Evolutionary conservation across 2,329 filamentous ascomycete species (phyloP), one percentile per base, ranked within the genome.

Genomic region (Pseudocercospora crystallina): DNA sequence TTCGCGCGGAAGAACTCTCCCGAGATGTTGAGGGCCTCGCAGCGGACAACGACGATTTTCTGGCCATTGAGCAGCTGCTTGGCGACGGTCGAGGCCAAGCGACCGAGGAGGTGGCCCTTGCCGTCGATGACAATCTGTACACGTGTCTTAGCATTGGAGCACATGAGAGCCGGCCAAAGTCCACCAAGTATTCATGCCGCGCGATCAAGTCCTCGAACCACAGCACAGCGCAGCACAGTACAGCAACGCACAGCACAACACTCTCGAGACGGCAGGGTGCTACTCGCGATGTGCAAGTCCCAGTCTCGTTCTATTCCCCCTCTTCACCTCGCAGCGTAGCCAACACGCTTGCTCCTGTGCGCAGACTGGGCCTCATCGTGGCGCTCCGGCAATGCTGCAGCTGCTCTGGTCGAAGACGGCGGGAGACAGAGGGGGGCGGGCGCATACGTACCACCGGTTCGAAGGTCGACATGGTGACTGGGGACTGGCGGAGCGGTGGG

Each of bases 1-100:
- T 99, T 99, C 69, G 92, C 86, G 78, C 94, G 90, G 89, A 99
- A 99, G 89, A 99, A 99, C 84, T 97, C 94, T 81, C 94, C 94
- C 68, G 94, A 99, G 85, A 99, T 99, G 87, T 99, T 99, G 78
- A 99, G 86, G 71, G 90, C 90, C 82, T 99, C 94, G 80, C 89
- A 95, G 83, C 94, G 90, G 76, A 99, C 94, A 69, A 99, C 82
- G 72, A 97, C 92, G 76, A 99, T 95, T 88, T 97, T 97, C 83
- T 97, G 92, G 76, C 92, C 92, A 79, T 86, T 95, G 70, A 97
- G 89, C 73, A 97, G 86, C 84, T 97, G 92, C 88, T 97, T 97
- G 76, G 92, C 92, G 73, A 97, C 90, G 74, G 90, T 96, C 77
- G 86, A 90, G 81, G 92, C 92, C 77, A 99, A 86, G 78, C 94